phyloP scores from a whole-genome alignment of 805 yeast genomes.

The Nakazawaea peltata region DNA sequence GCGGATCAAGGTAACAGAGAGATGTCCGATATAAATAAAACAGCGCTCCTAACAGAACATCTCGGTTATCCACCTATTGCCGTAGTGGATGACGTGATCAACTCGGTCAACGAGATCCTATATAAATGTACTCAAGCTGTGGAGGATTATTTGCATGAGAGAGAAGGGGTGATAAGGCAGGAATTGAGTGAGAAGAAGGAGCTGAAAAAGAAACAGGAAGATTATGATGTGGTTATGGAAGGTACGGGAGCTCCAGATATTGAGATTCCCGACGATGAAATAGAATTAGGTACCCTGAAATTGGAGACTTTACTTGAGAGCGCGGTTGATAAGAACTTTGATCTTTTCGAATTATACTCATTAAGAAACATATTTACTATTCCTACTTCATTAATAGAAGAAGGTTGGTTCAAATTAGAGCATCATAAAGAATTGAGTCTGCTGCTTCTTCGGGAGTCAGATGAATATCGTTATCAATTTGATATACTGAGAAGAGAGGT shows the following conservation, averaged over 20 bases:
- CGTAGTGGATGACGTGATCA: constrained; percentile 78
- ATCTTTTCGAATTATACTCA: constrained; percentile 76
- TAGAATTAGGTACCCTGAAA: constrained; percentile 72
- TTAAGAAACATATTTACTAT: constrained; percentile 67
- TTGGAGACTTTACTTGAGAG: constrained; percentile 70
- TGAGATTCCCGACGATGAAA: constrained; percentile 35
- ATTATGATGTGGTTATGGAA: constrained; percentile 20
- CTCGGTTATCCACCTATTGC: constrained; percentile 79
- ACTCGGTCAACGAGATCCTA: constrained; percentile 78
- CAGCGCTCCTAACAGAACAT: constrained; percentile 71
- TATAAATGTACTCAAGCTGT: constrained; percentile 75
- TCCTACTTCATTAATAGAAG: constrained; percentile 55
- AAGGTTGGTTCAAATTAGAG: constrained; percentile 58
- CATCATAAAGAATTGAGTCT: constrained; percentile 54
- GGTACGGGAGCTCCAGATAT: constrained; percentile 11
- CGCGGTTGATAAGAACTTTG: constrained; percentile 74
- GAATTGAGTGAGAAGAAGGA: constrained; percentile 14
- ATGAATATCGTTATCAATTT: constrained; percentile 16
- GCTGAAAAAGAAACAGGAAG: constrained; percentile 13
- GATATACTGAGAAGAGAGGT: constrained; percentile 28
- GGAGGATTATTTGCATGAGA: constrained; percentile 49
- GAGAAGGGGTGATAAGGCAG: constrained; percentile 22
- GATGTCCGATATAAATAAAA: constrained; percentile 26
- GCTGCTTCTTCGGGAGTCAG: constrained; percentile 13
- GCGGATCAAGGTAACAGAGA: too few relatives aligned